These are phyloP conservation scores for Brettanomyces anomalus DNA, from an alignment of 805 yeast genomes.

Conservation along the genomic window DNA sequence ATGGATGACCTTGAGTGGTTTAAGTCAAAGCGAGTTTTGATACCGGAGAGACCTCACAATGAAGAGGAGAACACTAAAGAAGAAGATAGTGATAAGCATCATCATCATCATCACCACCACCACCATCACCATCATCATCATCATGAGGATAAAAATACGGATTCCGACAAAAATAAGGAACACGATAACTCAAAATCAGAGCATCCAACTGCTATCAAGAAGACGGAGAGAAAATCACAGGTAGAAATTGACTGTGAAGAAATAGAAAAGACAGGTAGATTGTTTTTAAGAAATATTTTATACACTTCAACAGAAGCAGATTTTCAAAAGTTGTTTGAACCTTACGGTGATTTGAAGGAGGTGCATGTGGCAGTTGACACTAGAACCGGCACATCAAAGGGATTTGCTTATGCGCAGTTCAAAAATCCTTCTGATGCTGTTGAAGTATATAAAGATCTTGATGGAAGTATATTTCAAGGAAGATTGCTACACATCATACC, in stretches of 20 bases:
- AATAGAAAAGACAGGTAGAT: slow-evolving; percentile 63
- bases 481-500: slow-evolving; percentile 84
- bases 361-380: slow-evolving; percentile 91
- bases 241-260: slow-evolving; percentile 42
- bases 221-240: slow-evolving; percentile 8
- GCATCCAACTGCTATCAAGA: slow-evolving; percentile 1
- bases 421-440: slow-evolving; percentile 64
- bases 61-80: slow-evolving; percentile 8
- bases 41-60: slow-evolving; percentile 38
- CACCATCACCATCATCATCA: no score
- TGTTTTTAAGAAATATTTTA: slow-evolving; percentile 79
- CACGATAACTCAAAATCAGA: not conserved
- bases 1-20: slow-evolving; percentile 86
- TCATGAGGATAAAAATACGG: slow-evolving; percentile 2
- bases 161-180: not conserved
- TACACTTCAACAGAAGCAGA: slow-evolving; percentile 78
- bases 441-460: slow-evolving; percentile 62
- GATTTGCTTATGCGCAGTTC: slow-evolving; percentile 81
- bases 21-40: slow-evolving; percentile 62
- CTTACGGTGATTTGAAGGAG: slow-evolving; percentile 71
- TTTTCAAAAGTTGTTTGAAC: slow-evolving; percentile 51
- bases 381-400: slow-evolving; percentile 83
- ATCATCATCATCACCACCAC: no score
- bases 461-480: slow-evolving; percentile 90
- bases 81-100: slow-evolving; percentile 2